Conservation (phyloP, 75 land plant genomes). For the Picea glauca region DNA sequence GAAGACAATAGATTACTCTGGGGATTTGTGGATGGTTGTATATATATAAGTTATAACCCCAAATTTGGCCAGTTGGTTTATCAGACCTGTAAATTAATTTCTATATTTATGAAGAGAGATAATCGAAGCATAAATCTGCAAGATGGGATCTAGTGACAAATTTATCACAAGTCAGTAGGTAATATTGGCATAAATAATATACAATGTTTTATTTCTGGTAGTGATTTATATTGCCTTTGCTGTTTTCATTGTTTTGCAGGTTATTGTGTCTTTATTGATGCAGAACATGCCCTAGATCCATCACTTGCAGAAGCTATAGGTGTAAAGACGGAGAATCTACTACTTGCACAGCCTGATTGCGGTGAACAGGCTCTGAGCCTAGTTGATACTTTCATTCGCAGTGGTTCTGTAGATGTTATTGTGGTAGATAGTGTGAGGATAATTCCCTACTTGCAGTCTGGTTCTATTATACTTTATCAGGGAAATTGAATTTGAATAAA, state of each 20-base stretch:
- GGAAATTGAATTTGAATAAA: neutral
- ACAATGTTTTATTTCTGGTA: neutral
- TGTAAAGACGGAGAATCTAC: conserved; percentile 69
- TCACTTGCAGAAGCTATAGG: conserved; percentile 85
- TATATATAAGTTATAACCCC: too few species aligned
- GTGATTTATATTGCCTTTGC: neutral
- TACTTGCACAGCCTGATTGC: conserved; percentile 86
- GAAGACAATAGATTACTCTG: too few species aligned
- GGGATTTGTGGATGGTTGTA: too few species aligned
- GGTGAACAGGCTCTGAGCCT: conserved; percentile 92
- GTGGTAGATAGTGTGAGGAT: conserved; percentile 93
- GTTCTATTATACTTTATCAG: neutral
- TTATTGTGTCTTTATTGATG: conserved; percentile 90
- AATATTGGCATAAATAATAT: neutral
- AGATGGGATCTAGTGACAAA: neutral
- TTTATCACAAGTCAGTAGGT: too few species aligned
- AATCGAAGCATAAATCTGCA: neutral
- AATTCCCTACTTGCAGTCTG: neutral
- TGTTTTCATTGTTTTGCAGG: conserved; percentile 34
- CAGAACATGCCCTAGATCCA: conserved; percentile 94
- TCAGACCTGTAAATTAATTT: too few species aligned
- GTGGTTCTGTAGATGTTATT: conserved; percentile 87
- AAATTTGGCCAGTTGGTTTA: too few species aligned
- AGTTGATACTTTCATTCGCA: conserved; percentile 84
- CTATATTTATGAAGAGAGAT: neutral